These are phyloP conservation scores for Aspergillus coremiiformis DNA, from an alignment of 495 filamentous ascomycete genomes.

Conservation along the genomic window DNA sequence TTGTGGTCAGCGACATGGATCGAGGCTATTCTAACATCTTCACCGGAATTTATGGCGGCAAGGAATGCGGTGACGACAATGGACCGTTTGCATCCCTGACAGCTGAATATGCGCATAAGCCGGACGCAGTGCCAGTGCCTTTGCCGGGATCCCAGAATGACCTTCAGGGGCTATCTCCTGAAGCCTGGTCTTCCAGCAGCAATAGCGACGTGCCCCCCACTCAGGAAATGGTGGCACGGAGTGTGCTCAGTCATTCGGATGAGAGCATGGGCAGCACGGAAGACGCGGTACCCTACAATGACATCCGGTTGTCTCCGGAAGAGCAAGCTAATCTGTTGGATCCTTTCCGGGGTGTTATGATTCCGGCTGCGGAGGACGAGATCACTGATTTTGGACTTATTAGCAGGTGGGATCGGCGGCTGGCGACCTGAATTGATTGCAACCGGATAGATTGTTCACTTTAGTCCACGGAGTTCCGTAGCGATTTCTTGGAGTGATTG, in stretches of 20 bases:
- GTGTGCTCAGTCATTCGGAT: conserved; percentile 68
- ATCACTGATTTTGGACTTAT: conserved; percentile 28
- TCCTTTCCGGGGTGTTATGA: conserved; percentile 43
- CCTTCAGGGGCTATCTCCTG: conserved; percentile 30
- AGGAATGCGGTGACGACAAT: conserved; percentile 43
- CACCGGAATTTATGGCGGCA: conserved; percentile 74
- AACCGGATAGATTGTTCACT: neutral
- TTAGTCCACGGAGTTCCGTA: neutral
- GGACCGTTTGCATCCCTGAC: conserved; percentile 39
- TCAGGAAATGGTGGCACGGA: conserved; percentile 48
- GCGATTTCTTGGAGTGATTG: neutral
- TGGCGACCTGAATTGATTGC: conserved; percentile 24
- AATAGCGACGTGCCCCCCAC: conserved; percentile 26
- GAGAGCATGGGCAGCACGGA: conserved; percentile 59
- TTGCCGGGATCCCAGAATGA: conserved; percentile 20
- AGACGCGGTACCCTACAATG: conserved; percentile 23
- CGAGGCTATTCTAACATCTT: conserved; percentile 72
- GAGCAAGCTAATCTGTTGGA: conserved; percentile 28
- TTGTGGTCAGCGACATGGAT: conserved; percentile 68
- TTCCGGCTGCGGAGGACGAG: conserved; percentile 33
- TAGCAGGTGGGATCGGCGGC: conserved; percentile 34
- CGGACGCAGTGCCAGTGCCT: conserved; percentile 11
- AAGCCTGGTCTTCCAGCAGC: conserved; percentile 39
- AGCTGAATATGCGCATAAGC: conserved; percentile 31
- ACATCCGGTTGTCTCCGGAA: conserved; percentile 23